phyloP scores from a whole-genome alignment of 2,329 filamentous ascomycete species.

The Apiospora sp. region DNA sequence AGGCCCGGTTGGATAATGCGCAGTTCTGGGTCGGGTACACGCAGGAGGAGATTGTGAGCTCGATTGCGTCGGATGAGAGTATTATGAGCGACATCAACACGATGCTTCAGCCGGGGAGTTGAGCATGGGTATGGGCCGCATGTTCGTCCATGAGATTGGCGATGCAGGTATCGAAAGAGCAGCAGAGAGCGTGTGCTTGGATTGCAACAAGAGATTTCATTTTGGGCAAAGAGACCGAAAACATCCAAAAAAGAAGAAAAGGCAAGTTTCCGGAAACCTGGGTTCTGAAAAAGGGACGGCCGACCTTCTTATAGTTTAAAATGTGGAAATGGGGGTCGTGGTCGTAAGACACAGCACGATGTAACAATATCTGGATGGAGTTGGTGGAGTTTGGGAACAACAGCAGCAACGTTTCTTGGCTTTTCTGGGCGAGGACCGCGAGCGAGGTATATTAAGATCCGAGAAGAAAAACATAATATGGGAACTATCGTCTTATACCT shows the following conservation, averaged over 20 bases:
- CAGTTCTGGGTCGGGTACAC: conserved; percentile 63
- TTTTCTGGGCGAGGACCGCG: neutral
- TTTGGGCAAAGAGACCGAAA: neutral
- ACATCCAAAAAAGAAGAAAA: no score
- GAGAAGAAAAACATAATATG: neutral
- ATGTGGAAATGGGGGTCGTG: neutral
- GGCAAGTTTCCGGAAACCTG: neutral
- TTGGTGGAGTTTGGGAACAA: neutral
- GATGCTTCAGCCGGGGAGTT: conserved; percentile 38
- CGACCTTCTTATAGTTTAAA: neutral
- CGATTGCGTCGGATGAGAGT: conserved; percentile 63
- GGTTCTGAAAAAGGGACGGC: neutral
- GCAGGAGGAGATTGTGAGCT: conserved; percentile 62
- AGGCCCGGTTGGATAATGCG: conserved; percentile 60
- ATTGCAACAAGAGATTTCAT: neutral
- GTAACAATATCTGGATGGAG: conserved; percentile 13
- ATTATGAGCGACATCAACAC: conserved; percentile 66
- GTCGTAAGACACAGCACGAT: conserved; percentile 4
- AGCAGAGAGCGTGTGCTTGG: neutral
- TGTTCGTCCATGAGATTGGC: neutral
- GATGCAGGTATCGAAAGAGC: no score
- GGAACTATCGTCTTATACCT: neutral
- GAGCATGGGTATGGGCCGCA: no score
- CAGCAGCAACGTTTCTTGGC: neutral
- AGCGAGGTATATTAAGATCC: neutral